Percentiles rank a stretch among this genome's conserved stretches.
Conservation (phyloP, 1,139 yeast species). For the Suhomyces panamericanus region DNA sequence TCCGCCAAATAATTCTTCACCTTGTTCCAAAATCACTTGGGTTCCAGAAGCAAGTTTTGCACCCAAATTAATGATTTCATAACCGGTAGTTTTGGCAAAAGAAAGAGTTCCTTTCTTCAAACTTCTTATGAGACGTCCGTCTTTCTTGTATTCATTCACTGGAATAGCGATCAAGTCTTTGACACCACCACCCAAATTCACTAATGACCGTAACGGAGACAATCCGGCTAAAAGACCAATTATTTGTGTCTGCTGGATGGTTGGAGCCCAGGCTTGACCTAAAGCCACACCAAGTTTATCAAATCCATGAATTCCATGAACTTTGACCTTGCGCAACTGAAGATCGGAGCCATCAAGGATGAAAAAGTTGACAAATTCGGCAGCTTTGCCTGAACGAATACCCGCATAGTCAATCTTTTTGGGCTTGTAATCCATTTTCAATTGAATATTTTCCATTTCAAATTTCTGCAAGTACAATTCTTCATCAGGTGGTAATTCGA, state of each 20-base stretch:
- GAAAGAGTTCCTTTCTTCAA: conserved; percentile 73
- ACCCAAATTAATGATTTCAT: conserved; percentile 78
- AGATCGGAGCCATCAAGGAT: conserved; percentile 83
- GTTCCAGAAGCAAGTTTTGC: conserved; percentile 89
- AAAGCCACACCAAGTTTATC: conserved; percentile 56
- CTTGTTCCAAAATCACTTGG: conserved; percentile 74
- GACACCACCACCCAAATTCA: conserved; percentile 77
- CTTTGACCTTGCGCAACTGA: conserved; percentile 55
- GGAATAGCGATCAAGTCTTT: conserved; percentile 75
- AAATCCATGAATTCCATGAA: conserved; percentile 79
- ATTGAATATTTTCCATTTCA: conserved; percentile 57
- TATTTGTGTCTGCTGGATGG: conserved; percentile 75
- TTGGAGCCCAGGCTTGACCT: conserved; percentile 80
- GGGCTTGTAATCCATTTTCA: conserved; percentile 89
- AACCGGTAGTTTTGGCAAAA: conserved; percentile 80
- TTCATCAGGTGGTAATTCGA: conserved; percentile 59
- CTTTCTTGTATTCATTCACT: conserved; percentile 67
- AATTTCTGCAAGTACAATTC: conserved; percentile 68
- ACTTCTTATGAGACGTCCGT: conserved; percentile 68
- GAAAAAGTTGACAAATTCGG: conserved; percentile 85
- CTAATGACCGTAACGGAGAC: conserved; percentile 76
- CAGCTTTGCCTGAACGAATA: conserved; percentile 78
- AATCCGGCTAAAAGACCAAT: conserved; percentile 76
- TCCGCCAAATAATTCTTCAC: conserved; percentile 77
- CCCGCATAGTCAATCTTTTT: conserved; percentile 84